A percentile compares a stretch with the other conserved stretches of the same genome.
phyloP scores from a whole-genome alignment of 305 asterid species.

The Fraxinus angustifolia region DNA sequence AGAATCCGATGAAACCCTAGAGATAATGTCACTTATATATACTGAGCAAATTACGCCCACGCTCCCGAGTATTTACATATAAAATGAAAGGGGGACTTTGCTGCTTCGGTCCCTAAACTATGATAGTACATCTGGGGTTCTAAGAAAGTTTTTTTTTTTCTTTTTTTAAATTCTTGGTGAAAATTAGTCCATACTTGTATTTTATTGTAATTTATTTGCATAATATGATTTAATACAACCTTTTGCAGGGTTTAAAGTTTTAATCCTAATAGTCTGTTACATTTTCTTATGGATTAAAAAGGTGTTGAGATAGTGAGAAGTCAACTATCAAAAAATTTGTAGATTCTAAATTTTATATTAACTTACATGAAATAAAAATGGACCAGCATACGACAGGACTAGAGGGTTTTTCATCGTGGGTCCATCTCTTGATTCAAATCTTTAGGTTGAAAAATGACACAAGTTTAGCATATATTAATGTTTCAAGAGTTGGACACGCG shows the following conservation, averaged over 20 bases:
- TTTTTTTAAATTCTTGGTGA: background rate
- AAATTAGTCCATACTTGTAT: background rate
- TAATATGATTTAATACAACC: background rate
- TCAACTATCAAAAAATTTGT: background rate
- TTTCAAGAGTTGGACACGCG: too few relatives aligned
- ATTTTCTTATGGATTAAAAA: too few relatives aligned
- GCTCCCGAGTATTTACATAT: background rate
- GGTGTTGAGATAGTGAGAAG: background rate
- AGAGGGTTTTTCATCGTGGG: background rate
- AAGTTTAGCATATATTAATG: too few relatives aligned
- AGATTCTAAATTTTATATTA: too few relatives aligned
- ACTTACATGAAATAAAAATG: background rate
- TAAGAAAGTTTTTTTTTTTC: background rate
- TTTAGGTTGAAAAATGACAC: background rate
- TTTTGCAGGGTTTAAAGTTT: background rate
- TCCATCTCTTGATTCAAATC: too few relatives aligned
- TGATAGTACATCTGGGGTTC: background rate
- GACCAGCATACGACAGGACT: background rate
- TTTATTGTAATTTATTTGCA: background rate
- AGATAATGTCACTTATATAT: background rate
- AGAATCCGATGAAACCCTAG: background rate
- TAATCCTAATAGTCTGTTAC: background rate
- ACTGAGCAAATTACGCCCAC: background rate
- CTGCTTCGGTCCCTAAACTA: background rate
- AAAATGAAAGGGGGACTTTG: background rate